Percentiles rank a stretch among this genome's conserved stretches.
phyloP scores from a whole-genome alignment of 148 eudicot species.

The Dysphania ambrosioides region DNA sequence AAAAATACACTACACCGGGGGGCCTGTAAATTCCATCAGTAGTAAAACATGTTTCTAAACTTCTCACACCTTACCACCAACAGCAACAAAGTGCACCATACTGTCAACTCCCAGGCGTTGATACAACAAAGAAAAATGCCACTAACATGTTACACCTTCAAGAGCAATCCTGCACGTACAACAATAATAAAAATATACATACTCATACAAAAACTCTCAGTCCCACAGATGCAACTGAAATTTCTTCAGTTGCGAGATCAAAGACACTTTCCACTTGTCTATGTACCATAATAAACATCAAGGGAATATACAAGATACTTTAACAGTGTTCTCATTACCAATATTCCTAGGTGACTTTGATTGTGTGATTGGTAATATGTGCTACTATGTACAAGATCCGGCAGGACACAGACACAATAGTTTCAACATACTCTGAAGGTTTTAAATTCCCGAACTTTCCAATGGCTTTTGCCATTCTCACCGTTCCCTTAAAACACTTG shows the following conservation, averaged over 20 bases:
- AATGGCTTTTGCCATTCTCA: constrained; percentile 5
- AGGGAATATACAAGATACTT: background rate
- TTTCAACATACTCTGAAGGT: constrained; percentile 11
- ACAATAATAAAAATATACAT: constrained; percentile 21
- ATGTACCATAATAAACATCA: background rate
- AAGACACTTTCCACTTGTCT: constrained; percentile 14
- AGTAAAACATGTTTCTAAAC: background rate
- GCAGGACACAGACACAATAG: constrained; percentile 9
- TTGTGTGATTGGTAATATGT: constrained; percentile 8
- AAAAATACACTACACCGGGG: background rate
- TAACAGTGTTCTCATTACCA: constrained; percentile 4
- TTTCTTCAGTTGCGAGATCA: constrained; percentile 7
- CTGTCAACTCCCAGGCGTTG: background rate
- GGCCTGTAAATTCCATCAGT: background rate
- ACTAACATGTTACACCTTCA: background rate
- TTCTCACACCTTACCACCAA: background rate
- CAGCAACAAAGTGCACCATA: background rate
- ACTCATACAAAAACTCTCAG: constrained; percentile 24
- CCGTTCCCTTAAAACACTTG: background rate
- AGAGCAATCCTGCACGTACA: constrained; percentile 4
- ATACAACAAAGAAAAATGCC: background rate
- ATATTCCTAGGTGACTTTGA: constrained; percentile 15
- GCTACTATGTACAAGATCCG: constrained; percentile 29
- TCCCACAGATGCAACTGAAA: constrained; percentile 5
- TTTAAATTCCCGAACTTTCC: constrained; percentile 11